Evolutionary conservation across 768 basidiomycete genomes (phyloP).

Genomic region (Bullera alba): DNA sequence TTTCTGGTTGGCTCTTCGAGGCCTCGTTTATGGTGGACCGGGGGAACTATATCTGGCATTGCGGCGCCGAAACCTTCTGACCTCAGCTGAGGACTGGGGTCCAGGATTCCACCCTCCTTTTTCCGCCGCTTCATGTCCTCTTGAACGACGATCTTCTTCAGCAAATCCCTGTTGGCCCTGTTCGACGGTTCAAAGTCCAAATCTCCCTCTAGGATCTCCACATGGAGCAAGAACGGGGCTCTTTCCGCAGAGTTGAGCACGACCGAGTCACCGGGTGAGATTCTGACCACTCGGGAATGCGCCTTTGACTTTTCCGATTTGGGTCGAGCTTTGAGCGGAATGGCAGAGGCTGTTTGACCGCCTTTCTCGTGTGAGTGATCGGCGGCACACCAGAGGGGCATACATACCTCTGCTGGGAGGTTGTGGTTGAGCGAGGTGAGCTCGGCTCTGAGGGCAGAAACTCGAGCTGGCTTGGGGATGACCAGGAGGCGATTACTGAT

Average conservation of each 20-base stretch:
- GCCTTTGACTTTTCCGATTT: slow-evolving; percentile 53
- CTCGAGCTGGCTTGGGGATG: slow-evolving; percentile 85
- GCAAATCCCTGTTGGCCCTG: slow-evolving; percentile 73
- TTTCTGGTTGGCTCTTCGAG: slow-evolving; percentile 1
- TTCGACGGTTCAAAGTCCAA: slow-evolving; percentile 84
- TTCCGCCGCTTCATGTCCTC: slow-evolving; percentile 45
- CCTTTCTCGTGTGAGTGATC: slow-evolving; percentile 47
- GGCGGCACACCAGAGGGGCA: slow-evolving; percentile 49
- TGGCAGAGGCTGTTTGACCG: slow-evolving; percentile 40
- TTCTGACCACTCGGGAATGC: slow-evolving; percentile 92
- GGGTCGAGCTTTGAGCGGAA: slow-evolving; percentile 55
- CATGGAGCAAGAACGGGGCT: slow-evolving; percentile 83
- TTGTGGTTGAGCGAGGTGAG: slow-evolving; percentile 91
- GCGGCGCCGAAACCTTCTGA: slow-evolving; percentile 29
- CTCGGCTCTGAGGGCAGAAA: slow-evolving; percentile 93
- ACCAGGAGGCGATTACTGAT: slow-evolving; percentile 87
- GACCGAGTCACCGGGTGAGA: slow-evolving; percentile 94
- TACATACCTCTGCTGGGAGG: slow-evolving; percentile 82
- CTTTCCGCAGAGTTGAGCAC: slow-evolving; percentile 96
- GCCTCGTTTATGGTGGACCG: neutral
- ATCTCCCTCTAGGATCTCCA: slow-evolving; percentile 84
- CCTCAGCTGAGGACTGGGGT: neutral
- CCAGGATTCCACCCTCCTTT: slow-evolving; percentile 13
- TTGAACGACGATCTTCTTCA: slow-evolving; percentile 52
- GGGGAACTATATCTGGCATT: slow-evolving; percentile 21